A percentile compares a stretch with the other conserved stretches of the same genome.
phyloP scores from a whole-genome alignment of 225 moss, liverwort and hornwort genomes.

The Sphagnum contortum region DNA sequence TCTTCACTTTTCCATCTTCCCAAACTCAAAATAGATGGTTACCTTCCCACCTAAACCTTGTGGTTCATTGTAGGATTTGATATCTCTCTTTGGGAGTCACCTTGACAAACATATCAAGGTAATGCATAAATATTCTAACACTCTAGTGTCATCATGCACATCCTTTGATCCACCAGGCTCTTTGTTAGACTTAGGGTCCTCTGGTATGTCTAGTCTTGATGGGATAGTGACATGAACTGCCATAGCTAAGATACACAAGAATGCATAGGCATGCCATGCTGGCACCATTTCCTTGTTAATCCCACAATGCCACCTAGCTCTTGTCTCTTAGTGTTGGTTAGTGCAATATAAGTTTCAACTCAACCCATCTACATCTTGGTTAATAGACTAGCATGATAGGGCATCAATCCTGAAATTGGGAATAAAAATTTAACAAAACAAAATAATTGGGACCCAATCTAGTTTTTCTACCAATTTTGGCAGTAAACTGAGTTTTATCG shows the following conservation, averaged over 20 bases:
- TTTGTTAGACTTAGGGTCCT: neutral
- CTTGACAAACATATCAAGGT: neutral
- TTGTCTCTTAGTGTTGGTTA: neutral
- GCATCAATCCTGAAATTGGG: too few species aligned
- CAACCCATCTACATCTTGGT: neutral
- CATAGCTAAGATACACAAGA: neutral
- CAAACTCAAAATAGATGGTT: neutral
- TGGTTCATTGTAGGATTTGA: conserved; percentile 1
- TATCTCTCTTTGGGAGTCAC: neutral
- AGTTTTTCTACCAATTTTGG: too few species aligned
- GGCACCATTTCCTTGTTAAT: neutral
- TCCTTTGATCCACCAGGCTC: neutral
- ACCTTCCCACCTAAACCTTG: neutral
- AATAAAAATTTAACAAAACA: too few species aligned
- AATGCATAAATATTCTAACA: neutral
- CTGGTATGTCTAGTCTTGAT: neutral
- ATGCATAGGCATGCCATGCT: neutral
- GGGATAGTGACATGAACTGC: too few species aligned
- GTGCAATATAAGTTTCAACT: neutral
- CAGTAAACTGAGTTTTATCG: too few species aligned
- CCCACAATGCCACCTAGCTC: neutral
- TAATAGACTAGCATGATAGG: too few species aligned
- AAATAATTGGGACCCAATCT: too few species aligned
- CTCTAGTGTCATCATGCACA: neutral
- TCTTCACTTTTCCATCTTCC: neutral